Evolutionary conservation across 768 basidiomycete species (phyloP).

Genomic region (Leccinum truebloodii): DNA sequence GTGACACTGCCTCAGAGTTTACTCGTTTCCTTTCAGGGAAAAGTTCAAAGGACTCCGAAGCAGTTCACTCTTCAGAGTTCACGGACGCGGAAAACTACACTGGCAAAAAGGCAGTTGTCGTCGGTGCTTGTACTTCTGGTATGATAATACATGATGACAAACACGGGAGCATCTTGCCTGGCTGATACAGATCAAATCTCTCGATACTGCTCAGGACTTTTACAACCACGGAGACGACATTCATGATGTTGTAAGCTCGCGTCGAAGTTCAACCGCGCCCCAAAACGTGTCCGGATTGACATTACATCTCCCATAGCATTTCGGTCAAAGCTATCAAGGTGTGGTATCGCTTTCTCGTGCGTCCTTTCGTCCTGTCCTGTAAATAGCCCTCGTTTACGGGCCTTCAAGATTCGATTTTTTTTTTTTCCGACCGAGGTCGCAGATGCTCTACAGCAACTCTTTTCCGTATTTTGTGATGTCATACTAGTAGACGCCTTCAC

Average conservation of each 20-base stretch:
- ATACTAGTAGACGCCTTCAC: constrained; percentile 12
- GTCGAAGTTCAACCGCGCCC: not conserved
- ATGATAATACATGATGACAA: not conserved
- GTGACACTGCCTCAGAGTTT: not conserved
- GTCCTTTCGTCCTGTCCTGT: not conserved
- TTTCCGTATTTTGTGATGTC: constrained; percentile 15
- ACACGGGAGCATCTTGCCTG: not conserved
- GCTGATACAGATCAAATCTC: constrained; percentile 24
- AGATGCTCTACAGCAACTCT: constrained; percentile 17
- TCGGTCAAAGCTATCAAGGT: constrained; percentile 10
- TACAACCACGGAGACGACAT: constrained; percentile 31
- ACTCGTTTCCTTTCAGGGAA: constrained; percentile 30
- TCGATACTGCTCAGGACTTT: constrained; percentile 41
- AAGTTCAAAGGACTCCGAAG: constrained; percentile 49
- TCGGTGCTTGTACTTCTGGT: constrained; percentile 68
- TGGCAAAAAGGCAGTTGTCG: constrained; percentile 67
- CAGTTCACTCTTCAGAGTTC: constrained; percentile 54
- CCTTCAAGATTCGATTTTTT: not conserved
- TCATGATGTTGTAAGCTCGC: constrained; percentile 21
- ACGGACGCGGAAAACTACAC: constrained; percentile 46
- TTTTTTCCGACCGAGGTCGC: constrained; percentile 25
- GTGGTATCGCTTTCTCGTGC: constrained; percentile 11
- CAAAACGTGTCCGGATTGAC: constrained; percentile 1
- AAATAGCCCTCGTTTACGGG: not conserved
- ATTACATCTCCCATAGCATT: constrained; percentile 7